Evolutionary conservation across 2,329 filamentous ascomycete genomes (phyloP), one percentile per base, ranked within the genome.

Genomic region (Apiospora aurea): DNA sequence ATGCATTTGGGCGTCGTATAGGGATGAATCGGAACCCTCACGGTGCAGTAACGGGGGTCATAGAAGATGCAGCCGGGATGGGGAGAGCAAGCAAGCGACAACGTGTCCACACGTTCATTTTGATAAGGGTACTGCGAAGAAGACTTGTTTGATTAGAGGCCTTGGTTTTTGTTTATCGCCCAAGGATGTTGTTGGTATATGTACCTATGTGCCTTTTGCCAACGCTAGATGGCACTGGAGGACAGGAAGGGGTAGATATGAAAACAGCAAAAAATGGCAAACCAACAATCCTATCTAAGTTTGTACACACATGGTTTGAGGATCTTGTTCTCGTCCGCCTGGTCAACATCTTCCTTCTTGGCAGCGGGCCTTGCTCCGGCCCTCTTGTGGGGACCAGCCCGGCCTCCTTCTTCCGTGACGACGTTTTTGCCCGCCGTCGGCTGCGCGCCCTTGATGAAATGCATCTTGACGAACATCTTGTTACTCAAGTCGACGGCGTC

Each of bases 391-490:
- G 69, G 41, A 13, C 70, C 75, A 14, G 41, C 81, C 2, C 84
- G 85, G 77, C 90, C 87, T 82, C 92, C 90, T 24, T 91, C 92
- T 90, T 89, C 74, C 18, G 82, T 79, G 70, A 83, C 86, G 18
- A 86, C 89, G 75, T 92, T 90, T 84, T 97, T 97, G 34, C 95
- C 95, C 80, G 91, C 92, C 2, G 87, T 87, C 0, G 95, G 93
- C 64, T 90, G 85, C 26, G 90, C 90, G n/a, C 88, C 90, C 85
- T 98, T 99, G 77, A 95, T 86, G 82, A 99, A 99, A 77, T 93
- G 91, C 94, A 99, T 96, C 84, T 93, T 94, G 76, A 98, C 96
- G 85, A 99, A 99, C 96, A 99, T 99, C 84, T 93, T 97, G 84
- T 99, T 99, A 71, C 88, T 89, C 78, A 97, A 85, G 83, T 99